A percentile compares a stretch with the other conserved stretches of the same genome.
Evolutionary conservation across 1,139 yeast genomes (phyloP).

Genomic region (Scheffersomyces lignicola): DNA sequence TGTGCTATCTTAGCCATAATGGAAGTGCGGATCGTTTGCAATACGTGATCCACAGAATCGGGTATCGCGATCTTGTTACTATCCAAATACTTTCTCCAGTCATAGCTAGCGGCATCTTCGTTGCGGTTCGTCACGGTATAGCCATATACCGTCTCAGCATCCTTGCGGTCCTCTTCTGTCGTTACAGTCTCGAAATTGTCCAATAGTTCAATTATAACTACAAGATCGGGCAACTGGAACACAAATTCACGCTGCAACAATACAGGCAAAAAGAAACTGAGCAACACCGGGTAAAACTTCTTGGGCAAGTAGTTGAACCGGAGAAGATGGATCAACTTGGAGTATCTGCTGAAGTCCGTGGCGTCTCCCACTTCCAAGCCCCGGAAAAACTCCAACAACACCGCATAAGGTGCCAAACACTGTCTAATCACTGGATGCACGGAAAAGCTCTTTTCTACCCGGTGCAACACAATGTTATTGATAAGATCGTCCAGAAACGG

Average conservation of each 20-base stretch:
- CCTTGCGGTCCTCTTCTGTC: conserved; percentile 22
- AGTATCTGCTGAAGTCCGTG: conserved; percentile 19
- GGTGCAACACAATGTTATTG: conserved; percentile 49
- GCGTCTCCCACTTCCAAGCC: conserved; percentile 21
- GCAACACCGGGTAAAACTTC: conserved; percentile 51
- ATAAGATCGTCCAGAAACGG: conserved; percentile 57
- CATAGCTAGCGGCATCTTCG: conserved; percentile 19
- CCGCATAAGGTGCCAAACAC: conserved; percentile 72
- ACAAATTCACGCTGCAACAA: conserved; percentile 23
- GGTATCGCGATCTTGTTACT: conserved; percentile 22
- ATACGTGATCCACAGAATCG: conserved; percentile 20
- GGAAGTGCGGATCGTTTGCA: conserved; percentile 31
- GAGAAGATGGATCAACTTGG: conserved; percentile 52
- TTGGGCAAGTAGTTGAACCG: conserved; percentile 67
- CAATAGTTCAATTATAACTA: conserved; percentile 47
- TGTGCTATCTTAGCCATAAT: conserved; percentile 38
- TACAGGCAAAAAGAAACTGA: conserved; percentile 52
- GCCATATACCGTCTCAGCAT: conserved; percentile 34
- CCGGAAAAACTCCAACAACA: conserved; percentile 51
- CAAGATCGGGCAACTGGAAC: conserved; percentile 45
- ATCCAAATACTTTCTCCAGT: conserved; percentile 35
- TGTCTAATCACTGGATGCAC: conserved; percentile 62
- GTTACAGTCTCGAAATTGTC: conserved; percentile 45
- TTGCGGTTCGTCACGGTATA: conserved; percentile 28
- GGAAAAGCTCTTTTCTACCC: conserved; percentile 32